Percentiles rank a stretch among this genome's conserved stretches.
Conservation (phyloP, 306 rosid species). For the Oemleria cerasiformis region DNA sequence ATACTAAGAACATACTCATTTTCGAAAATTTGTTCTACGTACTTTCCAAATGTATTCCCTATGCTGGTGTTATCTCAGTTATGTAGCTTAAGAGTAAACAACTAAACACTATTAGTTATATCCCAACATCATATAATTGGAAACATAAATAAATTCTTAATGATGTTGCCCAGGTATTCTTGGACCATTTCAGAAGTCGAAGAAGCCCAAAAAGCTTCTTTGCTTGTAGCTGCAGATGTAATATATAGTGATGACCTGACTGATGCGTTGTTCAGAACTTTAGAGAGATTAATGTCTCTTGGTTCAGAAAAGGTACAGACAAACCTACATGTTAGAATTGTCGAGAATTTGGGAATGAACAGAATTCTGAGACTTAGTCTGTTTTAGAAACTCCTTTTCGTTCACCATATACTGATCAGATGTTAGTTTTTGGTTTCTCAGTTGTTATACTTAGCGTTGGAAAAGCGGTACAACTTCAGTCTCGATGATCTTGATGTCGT, state of each 20-base stretch:
- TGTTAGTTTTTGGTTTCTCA: slow-evolving; percentile 26
- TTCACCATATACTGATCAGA: not conserved
- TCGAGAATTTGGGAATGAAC: not conserved
- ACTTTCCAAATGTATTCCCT: not conserved
- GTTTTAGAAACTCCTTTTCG: not conserved
- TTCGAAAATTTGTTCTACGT: not conserved
- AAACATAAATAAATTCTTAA: slow-evolving; percentile 17
- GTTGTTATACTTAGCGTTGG: slow-evolving; percentile 76
- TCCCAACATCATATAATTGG: slow-evolving; percentile 6
- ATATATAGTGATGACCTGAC: slow-evolving; percentile 83
- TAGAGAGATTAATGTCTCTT: slow-evolving; percentile 62
- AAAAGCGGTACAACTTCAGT: slow-evolving; percentile 91
- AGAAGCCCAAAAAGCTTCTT: slow-evolving; percentile 65
- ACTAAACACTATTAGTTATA: not conserved
- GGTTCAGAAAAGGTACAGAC: slow-evolving; percentile 67
- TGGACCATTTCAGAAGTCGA: slow-evolving; percentile 71
- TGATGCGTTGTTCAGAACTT: slow-evolving; percentile 64
- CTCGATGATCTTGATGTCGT: slow-evolving; percentile 70
- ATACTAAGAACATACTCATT: not conserved
- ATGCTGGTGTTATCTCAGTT: not conserved
- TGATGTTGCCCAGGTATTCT: slow-evolving; percentile 50
- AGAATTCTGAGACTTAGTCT: not conserved
- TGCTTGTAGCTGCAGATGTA: slow-evolving; percentile 89
- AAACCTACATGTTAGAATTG: not conserved
- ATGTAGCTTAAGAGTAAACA: not conserved